A percentile compares a stretch with the other conserved stretches of the same genome.
phyloP scores from a whole-genome alignment of 179 eudicot species.

The Silene vulgaris region DNA sequence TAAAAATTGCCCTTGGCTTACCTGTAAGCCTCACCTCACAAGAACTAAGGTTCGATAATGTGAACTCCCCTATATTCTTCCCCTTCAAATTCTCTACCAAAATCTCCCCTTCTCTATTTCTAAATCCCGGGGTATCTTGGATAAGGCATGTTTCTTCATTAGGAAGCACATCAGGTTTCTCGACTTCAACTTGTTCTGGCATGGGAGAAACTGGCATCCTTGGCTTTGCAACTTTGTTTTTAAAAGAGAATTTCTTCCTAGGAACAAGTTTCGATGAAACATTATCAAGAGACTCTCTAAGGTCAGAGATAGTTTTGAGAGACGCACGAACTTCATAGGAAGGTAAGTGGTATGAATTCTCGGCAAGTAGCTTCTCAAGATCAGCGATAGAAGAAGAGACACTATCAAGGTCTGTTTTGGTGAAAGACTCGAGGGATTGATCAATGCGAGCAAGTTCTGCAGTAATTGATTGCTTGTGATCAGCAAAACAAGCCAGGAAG shows the following conservation, averaged over 20 bases:
- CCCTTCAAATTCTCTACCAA: slow-evolving; percentile 55
- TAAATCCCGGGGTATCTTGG: slow-evolving; percentile 58
- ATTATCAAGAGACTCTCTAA: slow-evolving; percentile 53
- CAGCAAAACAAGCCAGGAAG: slow-evolving; percentile 51
- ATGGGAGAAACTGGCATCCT: slow-evolving; percentile 14
- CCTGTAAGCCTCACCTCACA: slow-evolving; percentile 73
- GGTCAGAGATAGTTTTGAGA: slow-evolving; percentile 45
- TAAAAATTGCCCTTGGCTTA: slow-evolving; percentile 54
- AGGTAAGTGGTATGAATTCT: slow-evolving; percentile 68
- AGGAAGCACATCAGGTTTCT: slow-evolving; percentile 14
- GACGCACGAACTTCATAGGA: slow-evolving; percentile 72
- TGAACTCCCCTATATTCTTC: slow-evolving; percentile 55
- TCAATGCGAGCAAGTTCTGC: slow-evolving; percentile 32
- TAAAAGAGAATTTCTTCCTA: slow-evolving; percentile 68
- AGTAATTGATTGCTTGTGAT: slow-evolving; percentile 39
- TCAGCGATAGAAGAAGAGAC: slow-evolving; percentile 48
- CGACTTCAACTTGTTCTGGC: slow-evolving; percentile 18
- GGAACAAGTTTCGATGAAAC: slow-evolving; percentile 47
- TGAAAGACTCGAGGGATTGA: slow-evolving; percentile 31
- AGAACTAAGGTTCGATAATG: slow-evolving; percentile 46
- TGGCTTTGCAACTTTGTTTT: slow-evolving; percentile 44
- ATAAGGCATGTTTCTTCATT: slow-evolving; percentile 18
- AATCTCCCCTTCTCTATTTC: slow-evolving; percentile 46
- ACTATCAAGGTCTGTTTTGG: slow-evolving; percentile 43
- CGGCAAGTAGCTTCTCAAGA: slow-evolving; percentile 68